A percentile compares a stretch with the other conserved stretches of the same genome.
phyloP scores from a whole-genome alignment of 2,329 filamentous ascomycete genomes.

The Pseudopyrenochaeta lycopersici region DNA sequence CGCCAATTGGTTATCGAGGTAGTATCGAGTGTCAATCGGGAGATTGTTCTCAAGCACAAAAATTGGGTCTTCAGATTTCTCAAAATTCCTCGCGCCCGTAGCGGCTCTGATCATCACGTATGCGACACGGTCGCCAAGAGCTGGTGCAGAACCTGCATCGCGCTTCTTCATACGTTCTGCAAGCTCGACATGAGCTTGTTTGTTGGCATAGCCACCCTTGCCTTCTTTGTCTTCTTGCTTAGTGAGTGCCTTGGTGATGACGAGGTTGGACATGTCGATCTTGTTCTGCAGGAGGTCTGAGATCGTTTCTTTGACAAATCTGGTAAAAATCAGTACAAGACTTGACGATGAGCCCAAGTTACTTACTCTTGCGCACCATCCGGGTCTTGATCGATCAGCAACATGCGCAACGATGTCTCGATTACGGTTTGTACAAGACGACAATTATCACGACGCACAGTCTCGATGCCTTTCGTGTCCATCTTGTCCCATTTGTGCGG shows the following conservation, averaged over 20 bases:
- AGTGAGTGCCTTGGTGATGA: constrained; percentile 96
- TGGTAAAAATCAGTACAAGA: constrained; percentile 57
- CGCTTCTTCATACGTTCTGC: constrained; percentile 97
- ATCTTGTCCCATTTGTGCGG: constrained; percentile 98
- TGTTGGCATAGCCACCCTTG: constrained; percentile 73
- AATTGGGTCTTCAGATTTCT: constrained; percentile 96
- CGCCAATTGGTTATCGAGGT: constrained; percentile 96
- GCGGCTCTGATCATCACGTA: constrained; percentile 98
- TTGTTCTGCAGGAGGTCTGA: constrained; percentile 96
- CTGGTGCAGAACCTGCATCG: constrained; percentile 91
- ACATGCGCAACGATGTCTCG: constrained; percentile 94
- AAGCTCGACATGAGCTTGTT: constrained; percentile 95
- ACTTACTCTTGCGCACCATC: constrained; percentile 91
- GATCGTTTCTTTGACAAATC: constrained; percentile 96
- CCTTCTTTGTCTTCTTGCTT: constrained; percentile 63
- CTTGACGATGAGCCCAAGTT: constrained; percentile 16
- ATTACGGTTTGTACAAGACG: constrained; percentile 95
- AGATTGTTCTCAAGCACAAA: constrained; percentile 97
- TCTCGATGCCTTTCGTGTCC: constrained; percentile 99
- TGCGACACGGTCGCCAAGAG: constrained; percentile 92
- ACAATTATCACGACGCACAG: constrained; percentile 95
- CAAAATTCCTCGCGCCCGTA: constrained; percentile 90
- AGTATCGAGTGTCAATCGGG: constrained; percentile 97
- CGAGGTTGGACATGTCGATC: constrained; percentile 97
- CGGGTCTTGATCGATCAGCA: constrained; percentile 91